These are phyloP conservation scores for Fusarium lyarnte DNA, from an alignment of 2,329 filamentous ascomycete genomes.

Conservation along the genomic window DNA sequence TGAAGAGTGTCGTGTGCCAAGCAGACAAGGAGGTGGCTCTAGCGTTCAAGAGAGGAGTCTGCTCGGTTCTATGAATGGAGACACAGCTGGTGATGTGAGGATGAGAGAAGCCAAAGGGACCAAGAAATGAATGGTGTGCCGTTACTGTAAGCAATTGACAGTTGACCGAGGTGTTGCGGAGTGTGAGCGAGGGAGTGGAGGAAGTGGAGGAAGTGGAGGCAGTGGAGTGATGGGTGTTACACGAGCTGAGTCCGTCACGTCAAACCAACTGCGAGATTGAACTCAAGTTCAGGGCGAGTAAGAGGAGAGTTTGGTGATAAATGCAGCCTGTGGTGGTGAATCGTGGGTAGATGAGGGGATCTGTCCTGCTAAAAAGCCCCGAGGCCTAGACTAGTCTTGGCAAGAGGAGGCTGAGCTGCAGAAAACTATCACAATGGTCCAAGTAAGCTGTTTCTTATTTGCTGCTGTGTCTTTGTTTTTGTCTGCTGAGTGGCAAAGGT, in stretches of 20 bases:
- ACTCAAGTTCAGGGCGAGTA: conserved; percentile 7
- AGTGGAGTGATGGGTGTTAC: conserved; percentile 27
- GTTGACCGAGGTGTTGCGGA: conserved; percentile 27
- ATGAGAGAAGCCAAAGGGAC: conserved; percentile 23
- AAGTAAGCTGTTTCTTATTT: conserved; percentile 12
- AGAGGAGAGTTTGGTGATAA: conserved; percentile 30
- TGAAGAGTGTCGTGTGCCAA: conserved; percentile 42
- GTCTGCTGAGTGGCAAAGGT: conserved; percentile 27
- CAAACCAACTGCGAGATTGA: conserved; percentile 3
- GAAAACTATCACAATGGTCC: conserved; percentile 7
- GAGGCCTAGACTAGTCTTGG: conserved; percentile 30
- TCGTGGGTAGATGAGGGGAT: conserved; percentile 12
- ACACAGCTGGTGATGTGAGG: conserved; percentile 24
- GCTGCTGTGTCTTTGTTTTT: conserved; percentile 13
- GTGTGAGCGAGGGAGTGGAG: conserved; percentile 23
- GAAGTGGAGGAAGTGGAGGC: conserved; percentile 35
- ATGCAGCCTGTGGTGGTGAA: conserved; percentile 19
- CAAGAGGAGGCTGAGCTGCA: conserved; percentile 32
- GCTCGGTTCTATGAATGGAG: conserved; percentile 12
- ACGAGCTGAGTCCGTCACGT: conserved; percentile 36
- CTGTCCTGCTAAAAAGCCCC: conserved; percentile 26
- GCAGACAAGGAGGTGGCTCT: conserved; percentile 35
- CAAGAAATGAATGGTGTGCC: conserved; percentile 21
- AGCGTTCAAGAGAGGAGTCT: conserved; percentile 33
- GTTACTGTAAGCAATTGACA: conserved; percentile 15